phyloP scores from a whole-genome alignment of 2,329 filamentous ascomycete genomes.

The Epichloe uncinata region DNA sequence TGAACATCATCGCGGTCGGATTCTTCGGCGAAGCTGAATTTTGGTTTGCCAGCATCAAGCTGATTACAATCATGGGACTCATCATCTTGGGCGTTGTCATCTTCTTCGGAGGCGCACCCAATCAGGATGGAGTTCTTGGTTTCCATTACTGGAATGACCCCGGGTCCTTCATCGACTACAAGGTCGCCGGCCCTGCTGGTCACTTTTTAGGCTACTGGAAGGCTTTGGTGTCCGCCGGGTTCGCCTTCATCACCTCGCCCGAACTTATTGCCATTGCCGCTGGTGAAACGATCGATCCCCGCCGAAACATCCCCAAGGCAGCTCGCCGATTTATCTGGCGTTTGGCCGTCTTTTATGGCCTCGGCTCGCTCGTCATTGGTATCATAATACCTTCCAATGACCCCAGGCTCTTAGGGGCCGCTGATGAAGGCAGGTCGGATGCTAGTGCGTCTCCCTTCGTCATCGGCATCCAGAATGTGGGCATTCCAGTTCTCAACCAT shows the following conservation, averaged over 20 bases:
- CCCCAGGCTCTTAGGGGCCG: slow-evolving; percentile 38
- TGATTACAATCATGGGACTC: slow-evolving; percentile 44
- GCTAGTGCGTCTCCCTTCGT: slow-evolving; percentile 49
- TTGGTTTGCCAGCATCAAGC: slow-evolving; percentile 47
- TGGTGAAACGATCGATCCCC: slow-evolving; percentile 50
- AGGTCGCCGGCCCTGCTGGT: slow-evolving; percentile 31
- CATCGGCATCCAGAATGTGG: slow-evolving; percentile 51
- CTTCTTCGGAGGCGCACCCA: slow-evolving; percentile 41
- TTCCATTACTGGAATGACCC: slow-evolving; percentile 26
- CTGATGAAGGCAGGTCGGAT: slow-evolving; percentile 25
- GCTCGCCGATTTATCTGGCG: slow-evolving; percentile 48
- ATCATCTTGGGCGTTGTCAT: slow-evolving; percentile 43
- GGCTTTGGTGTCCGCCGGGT: slow-evolving; percentile 43
- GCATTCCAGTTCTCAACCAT: slow-evolving; percentile 49
- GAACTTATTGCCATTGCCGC: slow-evolving; percentile 52
- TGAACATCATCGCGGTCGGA: slow-evolving; percentile 44
- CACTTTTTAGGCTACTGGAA: slow-evolving; percentile 47
- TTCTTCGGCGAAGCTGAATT: slow-evolving; percentile 51
- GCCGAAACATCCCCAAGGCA: slow-evolving; percentile 53
- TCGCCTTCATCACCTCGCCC: slow-evolving; percentile 48
- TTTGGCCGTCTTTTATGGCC: slow-evolving; percentile 49
- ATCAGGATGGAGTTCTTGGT: slow-evolving; percentile 32
- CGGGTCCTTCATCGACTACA: slow-evolving; percentile 34
- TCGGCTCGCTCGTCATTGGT: slow-evolving; percentile 48
- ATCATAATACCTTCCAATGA: slow-evolving; percentile 54